Evolutionary conservation across 108 stramenopile species (phyloP).

Genomic region (Discostella stelligeroides): DNA sequence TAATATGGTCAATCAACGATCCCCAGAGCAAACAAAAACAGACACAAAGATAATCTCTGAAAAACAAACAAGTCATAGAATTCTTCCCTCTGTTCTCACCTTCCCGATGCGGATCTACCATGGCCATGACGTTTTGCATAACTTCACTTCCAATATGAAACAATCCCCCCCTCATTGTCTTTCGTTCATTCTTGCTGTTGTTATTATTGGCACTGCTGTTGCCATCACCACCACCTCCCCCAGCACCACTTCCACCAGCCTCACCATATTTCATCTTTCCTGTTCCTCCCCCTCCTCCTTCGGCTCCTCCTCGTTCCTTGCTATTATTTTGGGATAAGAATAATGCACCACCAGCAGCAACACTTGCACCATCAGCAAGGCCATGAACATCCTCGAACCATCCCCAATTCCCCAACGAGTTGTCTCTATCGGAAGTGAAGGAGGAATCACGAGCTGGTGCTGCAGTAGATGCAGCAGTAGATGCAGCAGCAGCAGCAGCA

Average conservation of each 20-base stretch:
- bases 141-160: constrained; percentile 42
- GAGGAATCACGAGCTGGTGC: not conserved
- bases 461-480: not conserved
- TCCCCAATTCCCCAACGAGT: constrained; percentile 53
- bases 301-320: not conserved
- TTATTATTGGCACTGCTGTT: constrained; percentile 1
- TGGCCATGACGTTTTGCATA: constrained; percentile 28
- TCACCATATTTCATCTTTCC: not conserved
- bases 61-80: not conserved
- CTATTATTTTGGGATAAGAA: not conserved
- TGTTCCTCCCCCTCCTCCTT: constrained; percentile 7
- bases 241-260: too few species aligned
- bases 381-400: constrained; percentile 86
- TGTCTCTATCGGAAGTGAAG: not conserved
- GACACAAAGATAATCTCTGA: not conserved
- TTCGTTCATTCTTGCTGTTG: not conserved
- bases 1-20: not conserved
- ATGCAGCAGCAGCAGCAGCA: not conserved
- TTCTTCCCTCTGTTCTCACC: constrained; percentile 16
- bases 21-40: not conserved
- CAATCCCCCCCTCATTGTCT: constrained; percentile 33
- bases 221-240: too few species aligned
- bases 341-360: not conserved
- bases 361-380: constrained; percentile 12
- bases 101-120: constrained; percentile 35